Conservation (phyloP, 1,284 basidiomycete species). For the Cronartium quercuum region DNA sequence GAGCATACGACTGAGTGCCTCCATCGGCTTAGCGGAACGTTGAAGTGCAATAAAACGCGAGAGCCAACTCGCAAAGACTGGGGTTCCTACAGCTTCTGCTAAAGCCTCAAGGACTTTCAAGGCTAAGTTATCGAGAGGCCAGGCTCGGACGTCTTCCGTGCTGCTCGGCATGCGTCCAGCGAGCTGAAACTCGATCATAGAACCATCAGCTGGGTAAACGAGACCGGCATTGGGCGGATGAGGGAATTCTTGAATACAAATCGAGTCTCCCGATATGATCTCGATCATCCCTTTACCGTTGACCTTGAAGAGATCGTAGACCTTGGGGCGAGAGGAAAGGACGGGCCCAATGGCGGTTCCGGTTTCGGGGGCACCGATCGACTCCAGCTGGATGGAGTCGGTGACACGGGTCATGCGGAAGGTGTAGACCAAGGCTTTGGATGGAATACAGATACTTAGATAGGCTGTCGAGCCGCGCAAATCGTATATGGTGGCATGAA, state of each 20-base stretch:
- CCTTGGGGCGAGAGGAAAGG: constrained; percentile 58
- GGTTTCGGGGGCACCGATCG: constrained; percentile 48
- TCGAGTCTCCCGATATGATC: constrained; percentile 35
- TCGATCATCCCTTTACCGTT: constrained; percentile 17
- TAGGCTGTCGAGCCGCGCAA: constrained; percentile 17
- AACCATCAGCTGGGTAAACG: constrained; percentile 7
- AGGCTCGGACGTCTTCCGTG: constrained; percentile 17
- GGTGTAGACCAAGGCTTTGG: constrained; percentile 15
- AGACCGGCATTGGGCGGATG: constrained; percentile 15
- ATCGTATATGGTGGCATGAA: constrained; percentile 35
- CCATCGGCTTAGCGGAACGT: not conserved
- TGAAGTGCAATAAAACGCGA: constrained; percentile 12
- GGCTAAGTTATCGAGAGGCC: constrained; percentile 19
- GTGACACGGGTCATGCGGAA: constrained; percentile 22
- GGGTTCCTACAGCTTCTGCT: constrained; percentile 23
- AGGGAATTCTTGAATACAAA: constrained; percentile 12
- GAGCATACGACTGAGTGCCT: constrained; percentile 9
- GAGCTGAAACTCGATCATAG: constrained; percentile 26
- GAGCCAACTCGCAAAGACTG: constrained; percentile 6
- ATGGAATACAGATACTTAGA: constrained; percentile 28
- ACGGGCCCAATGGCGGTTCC: constrained; percentile 59
- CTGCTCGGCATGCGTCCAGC: not conserved
- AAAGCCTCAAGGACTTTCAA: constrained; percentile 25
- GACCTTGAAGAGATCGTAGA: constrained; percentile 60
- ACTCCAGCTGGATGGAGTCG: constrained; percentile 14